phyloP scores from a whole-genome alignment of 768 basidiomycete genomes.

The Tricholoma matsutake region DNA sequence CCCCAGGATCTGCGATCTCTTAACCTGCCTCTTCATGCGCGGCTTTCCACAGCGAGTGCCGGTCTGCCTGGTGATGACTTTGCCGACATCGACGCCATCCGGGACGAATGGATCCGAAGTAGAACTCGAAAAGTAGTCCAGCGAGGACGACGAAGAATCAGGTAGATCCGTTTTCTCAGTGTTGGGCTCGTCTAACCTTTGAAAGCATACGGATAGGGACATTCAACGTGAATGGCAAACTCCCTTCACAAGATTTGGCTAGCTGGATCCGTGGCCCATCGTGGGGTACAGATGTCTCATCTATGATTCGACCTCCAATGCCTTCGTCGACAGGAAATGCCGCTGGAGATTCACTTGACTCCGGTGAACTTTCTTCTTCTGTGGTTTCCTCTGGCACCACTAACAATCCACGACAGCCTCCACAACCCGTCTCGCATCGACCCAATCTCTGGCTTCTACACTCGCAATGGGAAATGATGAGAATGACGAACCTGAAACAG shows the following conservation, averaged over 20 bases:
- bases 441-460: not conserved
- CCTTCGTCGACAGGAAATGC: slow-evolving; percentile 34
- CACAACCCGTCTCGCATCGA: not conserved
- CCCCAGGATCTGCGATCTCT: slow-evolving; percentile 56
- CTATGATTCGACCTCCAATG: slow-evolving; percentile 35
- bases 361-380: not conserved
- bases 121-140: slow-evolving; percentile 37
- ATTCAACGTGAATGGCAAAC: slow-evolving; percentile 82
- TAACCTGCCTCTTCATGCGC: slow-evolving; percentile 44
- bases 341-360: slow-evolving; percentile 20
- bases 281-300: slow-evolving; percentile 1
- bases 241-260: slow-evolving; percentile 69
- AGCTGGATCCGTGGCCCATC: slow-evolving; percentile 51
- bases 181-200: not conserved
- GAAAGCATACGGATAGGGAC: slow-evolving; percentile 61
- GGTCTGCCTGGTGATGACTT: slow-evolving; percentile 62
- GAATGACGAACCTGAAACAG: not conserved
- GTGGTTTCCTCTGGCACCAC: not conserved
- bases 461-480: not conserved
- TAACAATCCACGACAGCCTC: not conserved
- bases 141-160: slow-evolving; percentile 31
- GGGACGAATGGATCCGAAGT: slow-evolving; percentile 61
- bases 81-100: slow-evolving; percentile 53
- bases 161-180: slow-evolving; percentile 5
- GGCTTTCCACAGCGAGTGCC: slow-evolving; percentile 58